Conservation (phyloP, 192 early-diverging fungal genomes). For the Coemansia guatemalensis region DNA sequence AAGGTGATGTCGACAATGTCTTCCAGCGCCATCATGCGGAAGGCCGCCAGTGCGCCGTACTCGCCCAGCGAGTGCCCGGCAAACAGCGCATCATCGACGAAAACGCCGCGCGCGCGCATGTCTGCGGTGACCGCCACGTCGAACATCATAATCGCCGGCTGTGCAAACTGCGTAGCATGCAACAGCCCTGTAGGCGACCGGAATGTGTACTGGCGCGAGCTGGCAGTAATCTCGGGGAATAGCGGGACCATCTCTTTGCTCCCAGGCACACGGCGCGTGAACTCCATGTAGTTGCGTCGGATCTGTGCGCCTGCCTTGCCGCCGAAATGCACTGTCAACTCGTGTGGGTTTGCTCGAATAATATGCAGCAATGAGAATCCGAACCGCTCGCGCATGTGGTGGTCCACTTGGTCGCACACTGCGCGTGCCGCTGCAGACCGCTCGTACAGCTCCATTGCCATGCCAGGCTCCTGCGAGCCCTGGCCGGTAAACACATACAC, state of each 20-base stretch:
- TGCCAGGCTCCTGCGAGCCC: conserved; percentile 91
- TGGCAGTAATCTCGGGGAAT: conserved; percentile 80
- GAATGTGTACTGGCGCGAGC: conserved; percentile 79
- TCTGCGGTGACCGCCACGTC: conserved; percentile 80
- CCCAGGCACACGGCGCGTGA: conserved; percentile 5
- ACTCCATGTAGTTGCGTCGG: conserved; percentile 75
- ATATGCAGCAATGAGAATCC: conserved; percentile 92
- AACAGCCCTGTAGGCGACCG: conserved; percentile 80
- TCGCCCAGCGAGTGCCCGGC: conserved; percentile 97
- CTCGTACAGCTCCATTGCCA: conserved; percentile 91
- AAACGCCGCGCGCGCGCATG: conserved; percentile 81
- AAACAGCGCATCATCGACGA: conserved; percentile 73
- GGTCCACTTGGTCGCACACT: conserved; percentile 88
- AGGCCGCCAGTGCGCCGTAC: conserved; percentile 85
- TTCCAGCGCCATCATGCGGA: conserved; percentile 80
- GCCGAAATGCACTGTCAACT: conserved; percentile 90
- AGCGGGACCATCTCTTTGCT: conserved; percentile 53
- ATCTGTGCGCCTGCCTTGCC: conserved; percentile 77
- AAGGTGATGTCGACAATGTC: conserved; percentile 88
- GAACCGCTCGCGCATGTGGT: conserved; percentile 79
- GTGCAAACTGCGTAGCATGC: conserved; percentile 94
- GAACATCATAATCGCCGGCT: conserved; percentile 86
- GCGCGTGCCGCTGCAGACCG: conserved; percentile 74
- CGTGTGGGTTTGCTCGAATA: conserved; percentile 81
- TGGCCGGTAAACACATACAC: conserved; percentile 96